A percentile compares a stretch with the other conserved stretches of the same genome.
Conservation (phyloP, 2,329 filamentous ascomycete species). For the Talaromyces islandicus region DNA sequence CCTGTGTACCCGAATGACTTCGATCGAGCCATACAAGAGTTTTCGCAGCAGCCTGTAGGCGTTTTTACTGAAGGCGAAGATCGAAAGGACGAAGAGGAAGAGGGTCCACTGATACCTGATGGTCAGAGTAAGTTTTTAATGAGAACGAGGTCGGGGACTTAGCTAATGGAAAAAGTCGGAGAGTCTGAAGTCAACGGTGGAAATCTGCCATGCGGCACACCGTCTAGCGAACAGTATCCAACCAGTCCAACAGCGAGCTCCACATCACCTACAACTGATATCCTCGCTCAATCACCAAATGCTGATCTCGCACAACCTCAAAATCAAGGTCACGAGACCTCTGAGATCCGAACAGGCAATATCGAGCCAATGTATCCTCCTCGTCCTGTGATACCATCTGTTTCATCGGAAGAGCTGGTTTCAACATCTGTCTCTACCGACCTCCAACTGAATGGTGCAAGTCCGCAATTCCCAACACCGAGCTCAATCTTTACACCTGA, state of each 20-base stretch:
- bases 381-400: not conserved
- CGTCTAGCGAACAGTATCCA: not conserved
- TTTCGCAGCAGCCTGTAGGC: not conserved
- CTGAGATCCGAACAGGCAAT: not conserved
- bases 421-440: not conserved
- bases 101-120: not conserved
- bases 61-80: not conserved
- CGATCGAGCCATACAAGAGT: not conserved
- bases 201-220: not conserved
- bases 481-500: not conserved
- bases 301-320: not conserved
- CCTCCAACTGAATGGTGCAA: not conserved
- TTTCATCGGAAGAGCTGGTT: not conserved
- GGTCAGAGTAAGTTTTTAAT: not conserved
- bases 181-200: not conserved
- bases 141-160: not conserved
- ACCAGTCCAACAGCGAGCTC: not conserved
- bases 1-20: not conserved
- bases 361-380: not conserved
- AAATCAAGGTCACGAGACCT: not conserved
- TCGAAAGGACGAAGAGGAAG: not conserved
- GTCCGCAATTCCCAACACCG: not conserved
- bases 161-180: not conserved
- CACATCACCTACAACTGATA: not conserved
- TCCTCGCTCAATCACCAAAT: not conserved